These are phyloP conservation scores for Verticillium klebahnii DNA, from an alignment of 2,329 filamentous ascomycete species.

Conservation along the genomic window DNA sequence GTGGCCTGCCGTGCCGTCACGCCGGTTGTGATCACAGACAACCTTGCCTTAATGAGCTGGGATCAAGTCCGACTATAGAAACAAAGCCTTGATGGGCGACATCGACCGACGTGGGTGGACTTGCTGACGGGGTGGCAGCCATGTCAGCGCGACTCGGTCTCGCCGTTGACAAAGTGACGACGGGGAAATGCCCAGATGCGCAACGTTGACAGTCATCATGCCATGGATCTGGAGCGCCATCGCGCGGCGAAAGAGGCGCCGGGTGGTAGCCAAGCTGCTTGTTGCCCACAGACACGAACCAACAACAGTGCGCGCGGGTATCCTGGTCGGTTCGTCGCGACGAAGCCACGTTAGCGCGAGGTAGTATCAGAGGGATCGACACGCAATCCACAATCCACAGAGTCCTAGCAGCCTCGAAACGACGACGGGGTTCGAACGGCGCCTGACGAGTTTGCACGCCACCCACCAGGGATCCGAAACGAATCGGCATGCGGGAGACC, in stretches of 20 bases:
- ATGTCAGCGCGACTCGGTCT: neutral
- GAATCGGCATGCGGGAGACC: neutral
- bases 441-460: neutral
- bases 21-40: neutral
- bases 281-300: neutral
- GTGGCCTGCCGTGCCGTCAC: neutral
- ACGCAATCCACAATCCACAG: neutral
- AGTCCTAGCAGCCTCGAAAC: neutral
- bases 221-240: neutral
- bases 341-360: neutral
- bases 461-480: neutral
- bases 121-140: neutral
- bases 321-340: neutral
- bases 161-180: neutral
- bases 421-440: neutral
- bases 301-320: neutral
- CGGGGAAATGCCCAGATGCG: neutral
- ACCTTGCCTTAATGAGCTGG: neutral
- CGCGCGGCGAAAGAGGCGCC: neutral
- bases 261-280: neutral
- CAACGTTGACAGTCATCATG: neutral
- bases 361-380: neutral
- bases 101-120: neutral
- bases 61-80: neutral
- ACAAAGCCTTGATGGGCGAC: neutral